These are phyloP conservation scores for Tylopilus vinaceipallidus DNA, from an alignment of 768 basidiomycete species.

Conservation along the genomic window DNA sequence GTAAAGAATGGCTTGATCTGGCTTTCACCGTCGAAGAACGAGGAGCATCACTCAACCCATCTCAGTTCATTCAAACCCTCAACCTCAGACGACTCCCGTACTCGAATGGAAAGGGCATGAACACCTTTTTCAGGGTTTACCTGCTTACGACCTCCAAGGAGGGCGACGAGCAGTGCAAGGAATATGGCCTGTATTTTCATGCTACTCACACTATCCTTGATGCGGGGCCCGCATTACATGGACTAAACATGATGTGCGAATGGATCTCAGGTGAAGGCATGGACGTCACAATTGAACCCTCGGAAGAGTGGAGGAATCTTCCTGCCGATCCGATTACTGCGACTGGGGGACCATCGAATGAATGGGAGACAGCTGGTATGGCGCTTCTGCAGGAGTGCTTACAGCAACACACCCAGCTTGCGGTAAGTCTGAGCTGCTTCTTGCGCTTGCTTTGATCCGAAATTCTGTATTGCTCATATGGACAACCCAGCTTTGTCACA, in stretches of 20 bases:
- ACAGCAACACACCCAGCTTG: not conserved
- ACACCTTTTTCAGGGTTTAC: conserved; percentile 7
- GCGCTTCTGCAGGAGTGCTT: conserved; percentile 14
- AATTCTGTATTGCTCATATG: no score
- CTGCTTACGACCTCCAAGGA: conserved; percentile 10
- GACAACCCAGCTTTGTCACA: conserved; percentile 3
- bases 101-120: not conserved
- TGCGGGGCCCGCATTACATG: conserved; percentile 20
- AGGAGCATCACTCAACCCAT: conserved; percentile 13
- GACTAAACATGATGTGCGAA: conserved; percentile 21
- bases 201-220: conserved; percentile 22
- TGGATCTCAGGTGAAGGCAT: conserved; percentile 21
- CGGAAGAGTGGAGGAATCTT: conserved; percentile 26
- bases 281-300: conserved; percentile 7
- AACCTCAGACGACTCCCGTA: conserved; percentile 22
- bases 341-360: conserved; percentile 17
- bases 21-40: conserved; percentile 17
- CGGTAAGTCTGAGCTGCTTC: no score
- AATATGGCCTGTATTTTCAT: conserved; percentile 26
- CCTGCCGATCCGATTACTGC: conserved; percentile 26
- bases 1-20: conserved; percentile 23
- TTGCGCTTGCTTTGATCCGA: no score
- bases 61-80: conserved; percentile 16
- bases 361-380: conserved; percentile 16
- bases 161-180: not conserved